Evolutionary conservation across 805 yeast species (phyloP).

Genomic region (Maudiozyma bulderi): DNA sequence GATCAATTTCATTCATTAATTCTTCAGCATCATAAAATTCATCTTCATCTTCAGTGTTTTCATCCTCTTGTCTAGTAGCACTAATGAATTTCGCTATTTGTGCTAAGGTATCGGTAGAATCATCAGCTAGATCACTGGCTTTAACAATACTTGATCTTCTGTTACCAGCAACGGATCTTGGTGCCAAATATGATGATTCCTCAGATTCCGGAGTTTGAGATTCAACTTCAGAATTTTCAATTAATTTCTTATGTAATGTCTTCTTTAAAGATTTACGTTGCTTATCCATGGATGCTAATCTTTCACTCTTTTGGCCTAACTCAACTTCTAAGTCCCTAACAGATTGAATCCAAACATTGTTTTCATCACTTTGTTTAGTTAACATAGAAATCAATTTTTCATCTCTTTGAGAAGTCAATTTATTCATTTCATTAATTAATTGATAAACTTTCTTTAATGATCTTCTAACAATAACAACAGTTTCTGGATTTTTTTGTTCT

Average conservation of each 20-base stretch:
- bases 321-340: conserved; percentile 62
- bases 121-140: not conserved
- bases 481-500: conserved; percentile 12
- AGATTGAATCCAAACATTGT: conserved; percentile 66
- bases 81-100: conserved; percentile 22
- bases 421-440: conserved; percentile 22
- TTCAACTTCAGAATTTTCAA: conserved; percentile 25
- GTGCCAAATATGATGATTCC: not conserved
- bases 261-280: conserved; percentile 52
- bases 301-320: conserved; percentile 48
- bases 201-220: conserved; percentile 7
- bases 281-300: conserved; percentile 51
- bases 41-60: conserved; percentile 34
- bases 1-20: conserved; percentile 14
- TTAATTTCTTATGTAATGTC: conserved; percentile 31
- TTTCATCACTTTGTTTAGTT: conserved; percentile 59
- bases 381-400: conserved; percentile 36
- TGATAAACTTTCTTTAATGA: conserved; percentile 21
- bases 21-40: conserved; percentile 76
- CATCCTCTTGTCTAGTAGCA: conserved; percentile 19
- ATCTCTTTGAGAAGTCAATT: conserved; percentile 32
- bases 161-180: not conserved
- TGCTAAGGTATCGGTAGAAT: conserved; percentile 12
- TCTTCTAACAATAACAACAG: conserved; percentile 18
- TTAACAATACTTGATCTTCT: not conserved